Evolutionary conservation across 2,329 filamentous ascomycete genomes (phyloP).

Genomic region (Colletotrichum euphorbiae): DNA sequence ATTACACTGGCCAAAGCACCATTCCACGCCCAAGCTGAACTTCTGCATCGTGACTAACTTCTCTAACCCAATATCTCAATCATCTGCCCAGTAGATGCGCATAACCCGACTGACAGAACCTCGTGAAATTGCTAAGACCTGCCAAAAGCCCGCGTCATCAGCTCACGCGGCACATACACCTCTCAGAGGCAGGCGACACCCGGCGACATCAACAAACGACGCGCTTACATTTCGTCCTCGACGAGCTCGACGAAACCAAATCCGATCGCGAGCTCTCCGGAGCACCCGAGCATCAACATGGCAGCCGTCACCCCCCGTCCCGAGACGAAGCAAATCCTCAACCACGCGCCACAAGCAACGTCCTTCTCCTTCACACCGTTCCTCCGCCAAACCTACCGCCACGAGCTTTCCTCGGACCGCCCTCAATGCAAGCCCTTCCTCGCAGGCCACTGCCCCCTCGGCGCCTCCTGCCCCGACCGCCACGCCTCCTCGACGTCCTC

Average conservation of each 20-base stretch:
- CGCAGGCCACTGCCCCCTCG: constrained; percentile 87
- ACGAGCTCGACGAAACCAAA: not conserved
- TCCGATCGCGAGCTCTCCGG: not conserved
- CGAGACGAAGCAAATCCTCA: constrained; percentile 61
- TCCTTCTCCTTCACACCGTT: constrained; percentile 89
- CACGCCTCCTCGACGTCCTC: constrained; percentile 67
- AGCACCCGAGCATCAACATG: constrained; percentile 42
- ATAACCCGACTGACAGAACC: too few relatives aligned
- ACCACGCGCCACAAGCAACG: constrained; percentile 68
- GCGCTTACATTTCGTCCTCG: not conserved
- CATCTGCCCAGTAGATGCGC: too few relatives aligned
- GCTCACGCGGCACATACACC: too few relatives aligned
- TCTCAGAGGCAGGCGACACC: not conserved
- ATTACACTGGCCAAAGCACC: not conserved
- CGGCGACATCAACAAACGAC: not conserved
- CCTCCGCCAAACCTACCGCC: constrained; percentile 84
- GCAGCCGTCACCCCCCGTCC: constrained; percentile 44
- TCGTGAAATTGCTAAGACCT: too few relatives aligned
- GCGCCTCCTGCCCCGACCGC: constrained; percentile 85
- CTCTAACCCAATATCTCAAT: too few relatives aligned
- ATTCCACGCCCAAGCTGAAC: not conserved
- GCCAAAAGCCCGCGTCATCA: too few relatives aligned
- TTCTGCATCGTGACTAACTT: not conserved
- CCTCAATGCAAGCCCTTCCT: constrained; percentile 89
- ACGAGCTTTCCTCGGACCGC: constrained; percentile 81